These are phyloP conservation scores for Phytophthora meadii DNA, from an alignment of 352 stramenopile genomes.

Conservation along the genomic window DNA sequence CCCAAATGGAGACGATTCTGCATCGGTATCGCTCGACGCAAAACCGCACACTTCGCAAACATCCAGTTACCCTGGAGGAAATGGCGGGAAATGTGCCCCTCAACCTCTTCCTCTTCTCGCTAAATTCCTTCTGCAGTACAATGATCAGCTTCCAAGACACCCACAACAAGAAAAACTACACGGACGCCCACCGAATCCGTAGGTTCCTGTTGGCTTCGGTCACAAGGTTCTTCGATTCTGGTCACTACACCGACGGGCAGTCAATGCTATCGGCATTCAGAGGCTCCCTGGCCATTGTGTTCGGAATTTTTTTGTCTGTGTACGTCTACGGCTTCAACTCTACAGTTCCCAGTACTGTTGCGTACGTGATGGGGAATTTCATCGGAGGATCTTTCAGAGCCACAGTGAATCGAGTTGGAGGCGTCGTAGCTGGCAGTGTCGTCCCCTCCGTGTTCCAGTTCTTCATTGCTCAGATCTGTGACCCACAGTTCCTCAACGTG, in stretches of 20 bases:
- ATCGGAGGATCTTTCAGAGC: constrained; percentile 77
- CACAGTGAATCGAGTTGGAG: constrained; percentile 79
- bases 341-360: constrained; percentile 61
- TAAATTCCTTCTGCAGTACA: constrained; percentile 84
- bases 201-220: constrained; percentile 59
- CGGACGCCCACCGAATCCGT: constrained; percentile 46
- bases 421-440: constrained; percentile 77
- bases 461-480: constrained; percentile 76
- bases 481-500: constrained; percentile 37
- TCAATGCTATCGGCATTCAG: constrained; percentile 61
- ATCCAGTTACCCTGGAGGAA: constrained; percentile 64
- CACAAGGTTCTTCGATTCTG: constrained; percentile 49
- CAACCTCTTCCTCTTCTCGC: constrained; percentile 83
- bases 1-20: constrained; percentile 74
- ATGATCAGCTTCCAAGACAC: constrained; percentile 69
- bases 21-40: constrained; percentile 70
- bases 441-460: constrained; percentile 85
- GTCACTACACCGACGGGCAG: constrained; percentile 54
- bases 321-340: constrained; percentile 77
- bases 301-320: constrained; percentile 72
- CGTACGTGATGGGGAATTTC: constrained; percentile 78
- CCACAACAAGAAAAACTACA: constrained; percentile 73
- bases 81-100: constrained; percentile 78
- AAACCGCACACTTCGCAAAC: constrained; percentile 54
- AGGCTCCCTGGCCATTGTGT: constrained; percentile 63